Conservation (phyloP, 306 rosid species). For the Trichosanthes truncata region DNA sequence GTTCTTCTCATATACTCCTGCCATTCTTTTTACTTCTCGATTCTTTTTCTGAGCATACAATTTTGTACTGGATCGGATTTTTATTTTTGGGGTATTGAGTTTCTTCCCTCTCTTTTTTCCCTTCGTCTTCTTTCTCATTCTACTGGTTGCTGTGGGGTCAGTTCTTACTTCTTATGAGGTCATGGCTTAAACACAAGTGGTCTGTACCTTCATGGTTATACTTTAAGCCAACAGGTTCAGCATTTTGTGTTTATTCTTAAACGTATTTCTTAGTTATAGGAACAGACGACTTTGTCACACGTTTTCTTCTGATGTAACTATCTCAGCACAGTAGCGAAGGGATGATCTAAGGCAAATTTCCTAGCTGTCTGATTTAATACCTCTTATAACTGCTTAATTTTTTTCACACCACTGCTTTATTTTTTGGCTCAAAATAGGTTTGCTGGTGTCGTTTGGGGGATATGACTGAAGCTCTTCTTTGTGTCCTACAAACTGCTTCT, state of each 20-base stretch:
- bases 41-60: neutral
- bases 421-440: constrained; percentile 34
- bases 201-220: neutral
- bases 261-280: neutral
- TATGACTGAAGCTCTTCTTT: constrained; percentile 71
- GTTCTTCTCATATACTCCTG: neutral
- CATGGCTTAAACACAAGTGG: neutral
- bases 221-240: neutral
- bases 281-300: neutral
- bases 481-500: constrained; percentile 63
- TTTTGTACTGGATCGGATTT: neutral
- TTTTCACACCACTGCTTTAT: neutral
- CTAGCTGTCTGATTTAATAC: neutral
- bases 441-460: constrained; percentile 83
- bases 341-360: neutral
- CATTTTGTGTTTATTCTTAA: neutral
- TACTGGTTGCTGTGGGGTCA: neutral
- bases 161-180: constrained; percentile 1
- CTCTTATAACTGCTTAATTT: neutral
- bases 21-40: neutral
- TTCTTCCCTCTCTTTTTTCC: neutral
- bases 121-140: neutral
- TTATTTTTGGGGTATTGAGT: neutral
- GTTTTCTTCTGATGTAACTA: neutral
- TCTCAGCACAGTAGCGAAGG: neutral